These are phyloP conservation scores for Harringtonia lauricola DNA, from an alignment of 2,329 filamentous ascomycete species.

Conservation along the genomic window DNA sequence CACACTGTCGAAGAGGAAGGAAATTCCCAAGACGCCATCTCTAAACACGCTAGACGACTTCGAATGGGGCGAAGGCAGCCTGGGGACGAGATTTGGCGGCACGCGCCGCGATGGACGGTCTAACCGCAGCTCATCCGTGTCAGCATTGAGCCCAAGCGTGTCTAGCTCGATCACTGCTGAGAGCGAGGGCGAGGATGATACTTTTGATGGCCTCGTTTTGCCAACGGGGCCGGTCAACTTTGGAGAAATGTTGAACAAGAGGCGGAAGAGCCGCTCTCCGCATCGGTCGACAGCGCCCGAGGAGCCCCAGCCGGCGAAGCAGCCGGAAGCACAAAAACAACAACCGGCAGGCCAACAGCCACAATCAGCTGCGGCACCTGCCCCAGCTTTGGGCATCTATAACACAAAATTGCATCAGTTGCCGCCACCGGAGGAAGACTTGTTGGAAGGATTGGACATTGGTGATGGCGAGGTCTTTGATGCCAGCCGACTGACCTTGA, in stretches of 20 bases:
- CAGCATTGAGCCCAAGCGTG: slow-evolving; percentile 83
- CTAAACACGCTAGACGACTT: slow-evolving; percentile 59
- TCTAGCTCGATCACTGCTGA: slow-evolving; percentile 85
- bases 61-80: slow-evolving; percentile 88
- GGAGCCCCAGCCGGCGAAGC: slow-evolving; percentile 16
- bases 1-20: slow-evolving; percentile 48
- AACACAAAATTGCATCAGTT: slow-evolving; percentile 12
- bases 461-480: slow-evolving; percentile 75
- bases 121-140: slow-evolving; percentile 74
- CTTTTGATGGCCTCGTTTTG: slow-evolving; percentile 77
- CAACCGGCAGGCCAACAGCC: background rate
- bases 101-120: slow-evolving; percentile 72
- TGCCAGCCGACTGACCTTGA: slow-evolving; percentile 68
- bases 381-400: slow-evolving; percentile 4
- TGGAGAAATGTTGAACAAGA: slow-evolving; percentile 62
- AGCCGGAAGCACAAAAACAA: slow-evolving; percentile 1
- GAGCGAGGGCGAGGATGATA: slow-evolving; percentile 91
- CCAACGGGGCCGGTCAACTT: slow-evolving; percentile 79
- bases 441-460: slow-evolving; percentile 77
- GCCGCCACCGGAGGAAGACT: slow-evolving; percentile 52
- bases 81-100: slow-evolving; percentile 82
- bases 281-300: slow-evolving; percentile 22
- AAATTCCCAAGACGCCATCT: slow-evolving; percentile 52
- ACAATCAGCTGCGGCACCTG: background rate
- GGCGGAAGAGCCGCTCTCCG: slow-evolving; percentile 50